Evolutionary conservation across 2,329 filamentous ascomycete species (phyloP).

Genomic region (Cryphonectria nitschkei): DNA sequence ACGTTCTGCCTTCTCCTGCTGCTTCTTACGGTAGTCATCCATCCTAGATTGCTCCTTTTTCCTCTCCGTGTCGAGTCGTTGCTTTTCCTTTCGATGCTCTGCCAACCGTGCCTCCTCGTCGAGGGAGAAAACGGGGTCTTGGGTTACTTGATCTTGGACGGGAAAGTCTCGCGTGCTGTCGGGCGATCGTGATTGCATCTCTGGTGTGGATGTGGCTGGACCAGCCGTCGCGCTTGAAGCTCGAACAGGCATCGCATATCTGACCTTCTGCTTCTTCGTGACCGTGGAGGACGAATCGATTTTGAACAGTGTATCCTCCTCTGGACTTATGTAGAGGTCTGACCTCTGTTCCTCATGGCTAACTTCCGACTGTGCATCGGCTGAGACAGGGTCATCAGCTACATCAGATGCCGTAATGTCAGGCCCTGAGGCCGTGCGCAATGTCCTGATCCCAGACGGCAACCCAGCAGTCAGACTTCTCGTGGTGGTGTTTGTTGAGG

Average conservation of each 20-base stretch:
- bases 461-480: background rate
- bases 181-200: background rate
- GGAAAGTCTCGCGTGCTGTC: background rate
- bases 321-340: background rate
- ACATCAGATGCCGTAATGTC: background rate
- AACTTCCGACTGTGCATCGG: background rate
- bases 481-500: background rate
- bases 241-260: background rate
- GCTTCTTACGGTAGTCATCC: constrained; percentile 35
- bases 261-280: background rate
- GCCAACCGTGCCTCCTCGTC: background rate
- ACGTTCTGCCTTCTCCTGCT: constrained; percentile 35
- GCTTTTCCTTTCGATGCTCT: constrained; percentile 42
- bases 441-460: background rate
- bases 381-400: background rate
- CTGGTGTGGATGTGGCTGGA: background rate
- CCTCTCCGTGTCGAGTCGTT: constrained; percentile 44
- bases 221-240: background rate
- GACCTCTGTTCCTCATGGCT: background rate
- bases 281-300: background rate
- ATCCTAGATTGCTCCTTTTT: constrained; percentile 36
- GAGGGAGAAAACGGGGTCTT: background rate
- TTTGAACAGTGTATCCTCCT: constrained; percentile 3
- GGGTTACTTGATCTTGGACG: background rate
- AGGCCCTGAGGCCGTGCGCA: background rate